These are phyloP conservation scores for Trichocladium uniseriatum DNA, from an alignment of 495 filamentous ascomycete genomes.

Conservation along the genomic window DNA sequence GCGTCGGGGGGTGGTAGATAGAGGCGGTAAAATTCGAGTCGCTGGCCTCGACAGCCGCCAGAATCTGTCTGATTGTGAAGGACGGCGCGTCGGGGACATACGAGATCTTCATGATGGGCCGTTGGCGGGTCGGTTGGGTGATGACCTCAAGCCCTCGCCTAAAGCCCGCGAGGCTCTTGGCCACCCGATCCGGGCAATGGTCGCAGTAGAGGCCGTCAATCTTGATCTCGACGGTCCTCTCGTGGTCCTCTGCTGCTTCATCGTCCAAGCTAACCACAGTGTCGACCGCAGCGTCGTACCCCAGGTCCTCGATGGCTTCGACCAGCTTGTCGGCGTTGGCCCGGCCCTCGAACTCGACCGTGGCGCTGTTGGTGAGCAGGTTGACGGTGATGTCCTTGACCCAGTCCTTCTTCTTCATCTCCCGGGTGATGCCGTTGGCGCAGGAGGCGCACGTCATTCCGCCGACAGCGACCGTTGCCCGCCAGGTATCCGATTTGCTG, in stretches of 20 bases:
- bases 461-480: slow-evolving; percentile 58
- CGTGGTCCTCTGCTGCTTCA: slow-evolving; percentile 17
- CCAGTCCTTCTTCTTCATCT: slow-evolving; percentile 53
- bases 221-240: slow-evolving; percentile 54
- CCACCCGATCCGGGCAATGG: slow-evolving; percentile 63
- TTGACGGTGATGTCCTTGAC: slow-evolving; percentile 57
- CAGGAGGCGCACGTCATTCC: slow-evolving; percentile 85
- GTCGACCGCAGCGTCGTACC: slow-evolving; percentile 63
- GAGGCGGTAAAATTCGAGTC: slow-evolving; percentile 55
- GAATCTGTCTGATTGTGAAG: slow-evolving; percentile 70
- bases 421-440: slow-evolving; percentile 52
- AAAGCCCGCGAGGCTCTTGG: slow-evolving; percentile 32
- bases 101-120: slow-evolving; percentile 58
- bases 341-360: slow-evolving; percentile 50
- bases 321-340: slow-evolving; percentile 47
- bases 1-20: slow-evolving; percentile 70
- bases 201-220: slow-evolving; percentile 84
- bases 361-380: slow-evolving; percentile 63
- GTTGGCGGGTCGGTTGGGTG: slow-evolving; percentile 33
- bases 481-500: slow-evolving; percentile 32
- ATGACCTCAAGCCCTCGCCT: slow-evolving; percentile 40
- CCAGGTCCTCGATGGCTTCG: slow-evolving; percentile 67
- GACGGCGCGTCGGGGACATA: slow-evolving; percentile 60
- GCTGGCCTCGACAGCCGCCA: slow-evolving; percentile 53
- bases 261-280: slow-evolving; percentile 27